Evolutionary conservation across 441 rosid genomes (phyloP).

Genomic region (Breynia disticha): DNA sequence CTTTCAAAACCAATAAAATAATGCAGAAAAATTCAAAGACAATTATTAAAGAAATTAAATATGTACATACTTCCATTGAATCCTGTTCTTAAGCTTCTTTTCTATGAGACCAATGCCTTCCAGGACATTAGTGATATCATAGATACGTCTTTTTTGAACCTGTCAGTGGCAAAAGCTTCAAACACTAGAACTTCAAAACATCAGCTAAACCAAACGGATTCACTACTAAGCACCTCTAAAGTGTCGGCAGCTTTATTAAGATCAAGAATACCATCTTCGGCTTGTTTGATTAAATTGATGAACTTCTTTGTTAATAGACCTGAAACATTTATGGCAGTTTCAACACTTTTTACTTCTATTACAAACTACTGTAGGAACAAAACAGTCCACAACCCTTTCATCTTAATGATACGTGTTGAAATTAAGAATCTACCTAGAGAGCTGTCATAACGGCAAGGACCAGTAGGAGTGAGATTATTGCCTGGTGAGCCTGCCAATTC

Average conservation of each 20-base stretch:
- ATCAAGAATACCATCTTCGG: constrained; percentile 83
- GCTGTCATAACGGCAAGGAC: constrained; percentile 98
- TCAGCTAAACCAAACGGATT: neutral
- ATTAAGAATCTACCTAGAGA: constrained; percentile 60
- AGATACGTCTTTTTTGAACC: constrained; percentile 93
- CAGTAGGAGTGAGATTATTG: constrained; percentile 66
- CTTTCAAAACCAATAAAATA: no score
- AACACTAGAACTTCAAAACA: constrained; percentile 6
- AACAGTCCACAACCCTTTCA: neutral
- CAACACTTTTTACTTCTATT: neutral
- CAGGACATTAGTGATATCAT: constrained; percentile 94
- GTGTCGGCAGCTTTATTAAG: constrained; percentile 83
- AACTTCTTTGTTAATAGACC: constrained; percentile 90
- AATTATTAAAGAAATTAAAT: no score
- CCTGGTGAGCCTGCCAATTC: constrained; percentile 81
- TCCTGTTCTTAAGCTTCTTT: constrained; percentile 83
- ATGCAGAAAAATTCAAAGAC: no score
- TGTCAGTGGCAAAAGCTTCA: no score
- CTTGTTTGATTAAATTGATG: constrained; percentile 60
- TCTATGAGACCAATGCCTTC: constrained; percentile 97
- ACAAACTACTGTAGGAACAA: neutral
- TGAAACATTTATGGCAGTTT: constrained; percentile 18
- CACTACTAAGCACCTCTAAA: constrained; percentile 43
- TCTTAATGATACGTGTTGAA: neutral
- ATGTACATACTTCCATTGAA: constrained; percentile 98